Conservation (phyloP, 768 basidiomycete genomes). For the Hemileccinum impolitum region DNA sequence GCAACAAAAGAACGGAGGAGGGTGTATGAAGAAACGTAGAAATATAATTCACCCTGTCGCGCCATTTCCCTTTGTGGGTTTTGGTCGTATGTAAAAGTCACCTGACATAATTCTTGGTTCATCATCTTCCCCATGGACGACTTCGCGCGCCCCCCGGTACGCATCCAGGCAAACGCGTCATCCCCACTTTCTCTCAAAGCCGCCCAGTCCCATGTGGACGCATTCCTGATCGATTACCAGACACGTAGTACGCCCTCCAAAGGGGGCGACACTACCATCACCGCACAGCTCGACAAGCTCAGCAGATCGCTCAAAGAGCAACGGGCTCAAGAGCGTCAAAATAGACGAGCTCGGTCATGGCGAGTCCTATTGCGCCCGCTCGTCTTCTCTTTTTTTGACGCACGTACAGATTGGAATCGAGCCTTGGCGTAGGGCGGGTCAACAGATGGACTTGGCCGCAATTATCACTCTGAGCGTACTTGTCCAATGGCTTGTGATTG, state of each 20-base stretch:
- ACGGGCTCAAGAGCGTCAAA: conserved; percentile 26
- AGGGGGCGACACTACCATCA: conserved; percentile 52
- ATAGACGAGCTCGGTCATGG: not conserved
- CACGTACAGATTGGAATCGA: conserved; percentile 1
- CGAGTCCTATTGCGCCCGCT: not conserved
- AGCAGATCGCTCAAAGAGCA: conserved; percentile 51
- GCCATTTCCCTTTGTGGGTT: conserved; percentile 8
- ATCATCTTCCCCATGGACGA: conserved; percentile 42
- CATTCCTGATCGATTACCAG: conserved; percentile 50
- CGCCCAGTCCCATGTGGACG: conserved; percentile 40
- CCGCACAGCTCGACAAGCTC: conserved; percentile 58
- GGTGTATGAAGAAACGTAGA: no score
- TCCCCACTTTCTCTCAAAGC: conserved; percentile 38
- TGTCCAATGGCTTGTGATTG: no score
- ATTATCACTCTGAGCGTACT: no score
- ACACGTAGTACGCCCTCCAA: conserved; percentile 44
- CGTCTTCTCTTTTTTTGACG: conserved; percentile 3
- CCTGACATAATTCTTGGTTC: not conserved
- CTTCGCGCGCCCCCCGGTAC: conserved; percentile 45
- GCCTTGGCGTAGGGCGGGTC: no score
- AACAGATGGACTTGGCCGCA: no score
- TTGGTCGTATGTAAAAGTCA: conserved; percentile 5
- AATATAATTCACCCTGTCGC: not conserved
- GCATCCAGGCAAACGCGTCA: conserved; percentile 38
- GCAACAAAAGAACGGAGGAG: not conserved